A percentile compares a stretch with the other conserved stretches of the same genome.
These are phyloP conservation scores for Paraglomus brasilianum DNA, from an alignment of 192 early-diverging fungal genomes.

Conservation along the genomic window DNA sequence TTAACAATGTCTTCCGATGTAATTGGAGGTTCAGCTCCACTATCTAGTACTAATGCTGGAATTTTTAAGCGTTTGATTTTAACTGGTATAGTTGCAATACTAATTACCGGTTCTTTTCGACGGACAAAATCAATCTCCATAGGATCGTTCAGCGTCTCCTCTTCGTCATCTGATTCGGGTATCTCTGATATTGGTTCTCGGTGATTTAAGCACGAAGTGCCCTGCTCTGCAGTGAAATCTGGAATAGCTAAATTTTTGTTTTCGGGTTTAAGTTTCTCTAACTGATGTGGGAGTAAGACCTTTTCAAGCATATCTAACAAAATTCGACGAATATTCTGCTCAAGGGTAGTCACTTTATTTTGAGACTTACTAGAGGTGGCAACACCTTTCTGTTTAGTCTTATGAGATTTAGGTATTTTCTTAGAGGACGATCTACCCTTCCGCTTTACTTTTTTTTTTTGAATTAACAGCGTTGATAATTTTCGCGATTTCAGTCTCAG, in stretches of 20 bases:
- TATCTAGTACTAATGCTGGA: neutral
- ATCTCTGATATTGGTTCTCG: neutral
- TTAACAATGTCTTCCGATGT: neutral
- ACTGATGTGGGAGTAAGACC: slow-evolving; percentile 26
- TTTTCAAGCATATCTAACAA: slow-evolving; percentile 29
- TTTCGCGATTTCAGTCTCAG: slow-evolving; percentile 15
- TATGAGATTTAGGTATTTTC: slow-evolving; percentile 17
- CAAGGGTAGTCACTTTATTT: slow-evolving; percentile 27
- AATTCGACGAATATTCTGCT: slow-evolving; percentile 25
- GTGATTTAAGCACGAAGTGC: too few species aligned
- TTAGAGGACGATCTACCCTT: slow-evolving; percentile 17
- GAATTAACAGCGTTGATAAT: slow-evolving; percentile 11
- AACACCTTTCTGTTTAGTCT: slow-evolving; percentile 22
- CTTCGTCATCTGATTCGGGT: slow-evolving; percentile 15
- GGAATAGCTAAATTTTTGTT: slow-evolving; percentile 19
- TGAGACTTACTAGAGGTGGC: slow-evolving; percentile 11
- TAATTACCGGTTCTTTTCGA: neutral
- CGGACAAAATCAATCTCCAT: slow-evolving; percentile 22
- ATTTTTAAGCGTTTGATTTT: slow-evolving; percentile 9
- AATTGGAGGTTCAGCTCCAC: neutral
- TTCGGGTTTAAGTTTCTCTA: slow-evolving; percentile 26
- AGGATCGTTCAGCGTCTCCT: slow-evolving; percentile 13
- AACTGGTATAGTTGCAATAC: slow-evolving; percentile 9
- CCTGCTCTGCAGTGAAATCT: too few species aligned
- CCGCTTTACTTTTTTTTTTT: slow-evolving; percentile 16